These are phyloP conservation scores for Globisporangium spiculum DNA, from an alignment of 352 stramenopile genomes.

Conservation along the genomic window DNA sequence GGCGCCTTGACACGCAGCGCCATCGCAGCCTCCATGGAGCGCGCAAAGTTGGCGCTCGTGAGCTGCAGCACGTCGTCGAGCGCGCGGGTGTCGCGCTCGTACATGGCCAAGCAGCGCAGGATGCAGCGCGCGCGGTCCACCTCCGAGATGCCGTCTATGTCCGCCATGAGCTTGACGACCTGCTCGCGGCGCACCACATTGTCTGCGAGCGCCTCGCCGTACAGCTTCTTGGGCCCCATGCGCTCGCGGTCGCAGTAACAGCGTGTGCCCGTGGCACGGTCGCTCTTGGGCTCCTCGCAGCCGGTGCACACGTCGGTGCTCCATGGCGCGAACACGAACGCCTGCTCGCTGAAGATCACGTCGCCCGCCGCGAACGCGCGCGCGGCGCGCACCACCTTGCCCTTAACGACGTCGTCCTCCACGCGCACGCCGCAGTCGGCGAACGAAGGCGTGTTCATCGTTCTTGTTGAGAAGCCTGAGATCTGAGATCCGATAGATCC, in stretches of 20 bases:
- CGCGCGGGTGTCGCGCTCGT: conserved; percentile 39
- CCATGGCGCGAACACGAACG: conserved; percentile 71
- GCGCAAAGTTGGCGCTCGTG: conserved; percentile 42
- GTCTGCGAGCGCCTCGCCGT: conserved; percentile 39
- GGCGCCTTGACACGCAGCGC: conserved; percentile 41
- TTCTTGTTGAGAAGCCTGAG: background rate
- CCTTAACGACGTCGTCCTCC: conserved; percentile 44
- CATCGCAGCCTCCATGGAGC: conserved; percentile 35
- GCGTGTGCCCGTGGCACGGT: conserved; percentile 13
- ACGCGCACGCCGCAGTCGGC: conserved; percentile 53
- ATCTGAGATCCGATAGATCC: background rate
- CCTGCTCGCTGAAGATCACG: conserved; percentile 74
- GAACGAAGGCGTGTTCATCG: conserved; percentile 37
- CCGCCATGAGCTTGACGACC: conserved; percentile 52
- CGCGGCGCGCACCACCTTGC: conserved; percentile 59
- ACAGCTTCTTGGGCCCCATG: conserved; percentile 27
- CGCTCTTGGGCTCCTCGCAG: conserved; percentile 43
- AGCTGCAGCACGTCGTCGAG: conserved; percentile 48
- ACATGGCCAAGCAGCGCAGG: conserved; percentile 64
- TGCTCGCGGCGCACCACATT: conserved; percentile 44
- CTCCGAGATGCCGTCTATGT: conserved; percentile 60
- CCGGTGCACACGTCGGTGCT: conserved; percentile 56
- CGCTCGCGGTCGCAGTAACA: conserved; percentile 38
- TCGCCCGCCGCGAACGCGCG: conserved; percentile 52
- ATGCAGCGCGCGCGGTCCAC: conserved; percentile 71